Evolutionary conservation across 768 basidiomycete genomes (phyloP).

Genomic region (Pleurotus salmoneostramineus): DNA sequence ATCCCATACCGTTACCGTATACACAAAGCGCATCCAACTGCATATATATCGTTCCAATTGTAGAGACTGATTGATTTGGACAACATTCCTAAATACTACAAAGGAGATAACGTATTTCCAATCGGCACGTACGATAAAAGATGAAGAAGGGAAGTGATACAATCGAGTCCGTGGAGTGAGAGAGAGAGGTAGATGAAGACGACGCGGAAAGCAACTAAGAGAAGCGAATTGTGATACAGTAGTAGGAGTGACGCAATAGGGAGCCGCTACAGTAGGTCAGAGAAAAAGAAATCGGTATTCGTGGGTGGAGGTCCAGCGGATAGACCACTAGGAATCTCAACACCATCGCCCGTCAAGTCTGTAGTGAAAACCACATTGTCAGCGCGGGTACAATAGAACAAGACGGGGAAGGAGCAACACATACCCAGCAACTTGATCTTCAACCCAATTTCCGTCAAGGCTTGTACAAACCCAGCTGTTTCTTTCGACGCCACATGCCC

Average conservation of each 20-base stretch:
- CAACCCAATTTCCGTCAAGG: conserved; percentile 85
- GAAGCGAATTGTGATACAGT: background rate
- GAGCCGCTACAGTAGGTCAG: conserved; percentile 44
- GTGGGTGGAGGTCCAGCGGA: conserved; percentile 74
- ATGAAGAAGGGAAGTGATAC: background rate
- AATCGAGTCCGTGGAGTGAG: background rate
- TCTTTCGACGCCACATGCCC: conserved; percentile 83
- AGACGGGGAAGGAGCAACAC: conserved; percentile 17
- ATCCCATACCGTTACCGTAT: background rate
- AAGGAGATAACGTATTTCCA: background rate
- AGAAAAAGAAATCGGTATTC: conserved; percentile 84
- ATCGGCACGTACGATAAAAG: background rate
- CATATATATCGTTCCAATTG: conserved; percentile 8
- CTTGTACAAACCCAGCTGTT: conserved; percentile 82
- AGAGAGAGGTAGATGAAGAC: no score
- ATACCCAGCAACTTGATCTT: conserved; percentile 86
- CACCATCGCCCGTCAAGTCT: conserved; percentile 88
- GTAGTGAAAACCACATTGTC: conserved; percentile 7
- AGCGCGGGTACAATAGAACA: background rate
- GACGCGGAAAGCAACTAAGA: background rate
- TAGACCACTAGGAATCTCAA: conserved; percentile 82
- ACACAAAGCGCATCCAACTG: conserved; percentile 22
- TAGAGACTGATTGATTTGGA: background rate
- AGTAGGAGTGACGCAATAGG: background rate
- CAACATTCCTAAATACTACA: conserved; percentile 1